A percentile compares a stretch with the other conserved stretches of the same genome.
Conservation (phyloP, 768 basidiomycete genomes). For the Boletus subcaerulescens region DNA sequence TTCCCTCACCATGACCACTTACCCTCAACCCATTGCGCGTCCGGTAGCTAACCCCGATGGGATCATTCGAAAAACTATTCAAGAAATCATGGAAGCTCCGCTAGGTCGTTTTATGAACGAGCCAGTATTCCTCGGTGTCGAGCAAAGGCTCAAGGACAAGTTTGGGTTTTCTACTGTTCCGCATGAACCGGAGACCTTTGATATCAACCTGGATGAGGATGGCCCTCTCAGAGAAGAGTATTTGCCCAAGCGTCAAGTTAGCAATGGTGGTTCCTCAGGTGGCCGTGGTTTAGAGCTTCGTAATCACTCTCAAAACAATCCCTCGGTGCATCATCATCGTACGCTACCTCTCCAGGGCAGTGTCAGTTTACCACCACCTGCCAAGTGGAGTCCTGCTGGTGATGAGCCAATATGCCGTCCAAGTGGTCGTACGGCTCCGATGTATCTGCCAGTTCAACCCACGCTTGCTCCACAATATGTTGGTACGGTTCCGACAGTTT, state of each 20-base stretch:
- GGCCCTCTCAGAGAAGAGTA: slow-evolving; percentile 82
- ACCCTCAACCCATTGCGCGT: slow-evolving; percentile 74
- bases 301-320: background rate
- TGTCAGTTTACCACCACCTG: slow-evolving; percentile 61
- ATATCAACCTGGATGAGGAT: slow-evolving; percentile 81
- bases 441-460: slow-evolving; percentile 66
- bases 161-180: slow-evolving; percentile 42
- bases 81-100: slow-evolving; percentile 61
- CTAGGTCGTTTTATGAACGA: slow-evolving; percentile 35
- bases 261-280: slow-evolving; percentile 14
- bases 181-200: slow-evolving; percentile 48
- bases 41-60: slow-evolving; percentile 70
- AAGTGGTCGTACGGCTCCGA: slow-evolving; percentile 47
- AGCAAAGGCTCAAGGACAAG: slow-evolving; percentile 57
- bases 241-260: slow-evolving; percentile 60
- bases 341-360: slow-evolving; percentile 15
- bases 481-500: slow-evolving; percentile 30
- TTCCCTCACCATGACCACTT: slow-evolving; percentile 54
- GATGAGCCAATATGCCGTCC: slow-evolving; percentile 70
- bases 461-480: slow-evolving; percentile 38
- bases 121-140: slow-evolving; percentile 71
- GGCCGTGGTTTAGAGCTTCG: background rate
- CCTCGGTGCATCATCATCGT: slow-evolving; percentile 1
- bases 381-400: slow-evolving; percentile 79
- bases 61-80: slow-evolving; percentile 65